Conservation (phyloP, 2,329 filamentous ascomycete genomes). For the Orbilia ellipsospora region DNA sequence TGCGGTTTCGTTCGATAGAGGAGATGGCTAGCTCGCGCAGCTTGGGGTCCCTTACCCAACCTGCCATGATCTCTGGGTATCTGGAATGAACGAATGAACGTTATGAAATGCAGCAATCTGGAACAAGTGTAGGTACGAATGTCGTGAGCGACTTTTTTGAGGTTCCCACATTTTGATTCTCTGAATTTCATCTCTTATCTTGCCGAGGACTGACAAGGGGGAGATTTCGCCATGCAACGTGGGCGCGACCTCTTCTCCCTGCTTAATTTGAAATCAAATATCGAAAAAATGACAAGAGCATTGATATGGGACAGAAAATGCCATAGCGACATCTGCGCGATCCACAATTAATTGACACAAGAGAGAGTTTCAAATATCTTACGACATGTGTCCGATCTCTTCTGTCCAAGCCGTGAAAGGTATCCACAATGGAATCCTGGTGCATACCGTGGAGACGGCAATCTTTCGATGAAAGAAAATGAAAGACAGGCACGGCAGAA, state of each 20-base stretch:
- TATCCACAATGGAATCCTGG: no score
- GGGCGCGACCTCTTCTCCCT: neutral
- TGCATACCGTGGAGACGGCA: no score
- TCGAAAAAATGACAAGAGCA: neutral
- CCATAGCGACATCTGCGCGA: no score
- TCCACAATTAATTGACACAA: neutral
- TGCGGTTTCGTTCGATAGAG: slow-evolving; percentile 14
- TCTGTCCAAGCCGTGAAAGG: no score
- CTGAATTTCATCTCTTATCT: slow-evolving; percentile 6
- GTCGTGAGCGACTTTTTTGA: slow-evolving; percentile 9
- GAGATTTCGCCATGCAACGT: slow-evolving; percentile 3
- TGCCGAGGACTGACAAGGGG: neutral
- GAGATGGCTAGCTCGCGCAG: neutral
- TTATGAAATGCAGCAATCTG: neutral
- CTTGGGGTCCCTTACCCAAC: slow-evolving; percentile 1
- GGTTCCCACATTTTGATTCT: neutral
- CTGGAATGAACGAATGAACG: no score
- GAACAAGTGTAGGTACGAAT: slow-evolving; percentile 1
- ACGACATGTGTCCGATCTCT: no score
- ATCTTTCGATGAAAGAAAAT: neutral
- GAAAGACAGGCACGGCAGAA: neutral
- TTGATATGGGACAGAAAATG: neutral
- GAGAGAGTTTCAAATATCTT: neutral
- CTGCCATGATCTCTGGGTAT: neutral
- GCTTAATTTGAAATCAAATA: neutral